Conservation (phyloP, 805 yeast genomes). For the Candida tibetensis region DNA sequence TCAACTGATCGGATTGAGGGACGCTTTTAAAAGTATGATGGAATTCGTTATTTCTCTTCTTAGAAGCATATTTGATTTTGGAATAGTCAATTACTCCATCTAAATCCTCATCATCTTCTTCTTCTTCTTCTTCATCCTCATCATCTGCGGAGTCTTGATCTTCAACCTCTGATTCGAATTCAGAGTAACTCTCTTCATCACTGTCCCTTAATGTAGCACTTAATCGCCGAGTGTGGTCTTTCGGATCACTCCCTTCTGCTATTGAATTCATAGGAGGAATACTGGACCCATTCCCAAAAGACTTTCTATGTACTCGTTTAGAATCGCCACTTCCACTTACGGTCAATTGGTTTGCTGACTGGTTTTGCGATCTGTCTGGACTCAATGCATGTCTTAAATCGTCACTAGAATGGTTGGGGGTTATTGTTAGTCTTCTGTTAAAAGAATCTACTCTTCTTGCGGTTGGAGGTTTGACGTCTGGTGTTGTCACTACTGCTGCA, state of each 20-base stretch:
- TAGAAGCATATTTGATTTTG: conserved; percentile 11
- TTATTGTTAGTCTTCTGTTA: conserved; percentile 8
- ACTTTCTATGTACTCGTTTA: conserved; percentile 21
- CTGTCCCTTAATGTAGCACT: background rate
- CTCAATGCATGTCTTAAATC: conserved; percentile 13
- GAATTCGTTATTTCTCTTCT: conserved; percentile 56
- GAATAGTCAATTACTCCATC: conserved; percentile 9
- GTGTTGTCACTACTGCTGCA: conserved; percentile 3
- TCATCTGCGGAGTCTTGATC: conserved; percentile 4
- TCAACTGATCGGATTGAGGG: conserved; percentile 64
- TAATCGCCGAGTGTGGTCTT: background rate
- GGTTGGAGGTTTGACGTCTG: conserved; percentile 4
- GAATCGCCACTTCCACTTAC: conserved; percentile 16
- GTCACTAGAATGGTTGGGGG: conserved; percentile 20
- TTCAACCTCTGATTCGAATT: conserved; percentile 2
- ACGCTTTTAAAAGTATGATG: conserved; percentile 70
- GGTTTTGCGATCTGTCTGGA: conserved; percentile 18
- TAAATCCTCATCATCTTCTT: conserved; percentile 8
- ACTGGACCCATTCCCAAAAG: conserved; percentile 13
- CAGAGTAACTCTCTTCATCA: conserved; percentile 3
- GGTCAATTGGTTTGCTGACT: conserved; percentile 13
- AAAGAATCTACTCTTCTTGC: conserved; percentile 8
- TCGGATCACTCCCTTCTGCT: background rate
- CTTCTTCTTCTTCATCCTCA: no score
- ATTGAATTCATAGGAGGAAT: background rate